Conservation (phyloP, 1,139 yeast genomes). For the Hansenula lynferdii region DNA sequence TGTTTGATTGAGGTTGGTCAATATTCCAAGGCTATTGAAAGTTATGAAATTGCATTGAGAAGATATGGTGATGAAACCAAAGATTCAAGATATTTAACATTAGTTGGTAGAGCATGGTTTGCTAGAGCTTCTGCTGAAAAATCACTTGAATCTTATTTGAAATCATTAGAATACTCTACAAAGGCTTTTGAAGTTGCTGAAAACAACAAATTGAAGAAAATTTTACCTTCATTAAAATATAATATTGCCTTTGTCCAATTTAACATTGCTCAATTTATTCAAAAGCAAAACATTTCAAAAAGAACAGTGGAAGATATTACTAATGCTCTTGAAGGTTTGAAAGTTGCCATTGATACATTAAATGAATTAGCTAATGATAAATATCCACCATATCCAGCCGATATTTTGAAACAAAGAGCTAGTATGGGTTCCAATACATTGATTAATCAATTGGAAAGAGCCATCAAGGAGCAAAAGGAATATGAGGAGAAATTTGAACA, state of each 20-base stretch:
- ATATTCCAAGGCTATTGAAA: slow-evolving; percentile 81
- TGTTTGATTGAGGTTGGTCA: slow-evolving; percentile 80
- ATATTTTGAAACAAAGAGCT: slow-evolving; percentile 81
- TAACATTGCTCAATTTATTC: slow-evolving; percentile 80
- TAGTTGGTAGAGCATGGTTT: slow-evolving; percentile 89
- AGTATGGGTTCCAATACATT: slow-evolving; percentile 77
- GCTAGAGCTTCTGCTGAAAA: slow-evolving; percentile 72
- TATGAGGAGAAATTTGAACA: slow-evolving; percentile 54
- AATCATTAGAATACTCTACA: slow-evolving; percentile 58
- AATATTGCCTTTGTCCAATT: slow-evolving; percentile 83
- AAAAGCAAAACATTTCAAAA: slow-evolving; percentile 55
- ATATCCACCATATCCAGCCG: slow-evolving; percentile 69
- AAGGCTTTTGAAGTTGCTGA: slow-evolving; percentile 46
- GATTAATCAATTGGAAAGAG: slow-evolving; percentile 63
- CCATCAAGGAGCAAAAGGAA: slow-evolving; percentile 67
- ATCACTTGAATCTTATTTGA: slow-evolving; percentile 52
- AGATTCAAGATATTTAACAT: slow-evolving; percentile 53
- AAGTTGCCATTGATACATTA: slow-evolving; percentile 58
- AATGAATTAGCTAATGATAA: slow-evolving; percentile 53
- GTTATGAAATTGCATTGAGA: slow-evolving; percentile 73
- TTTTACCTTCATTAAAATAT: slow-evolving; percentile 52
- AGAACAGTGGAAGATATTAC: slow-evolving; percentile 63
- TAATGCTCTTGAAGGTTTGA: slow-evolving; percentile 51
- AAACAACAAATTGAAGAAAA: slow-evolving; percentile 27
- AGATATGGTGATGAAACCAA: slow-evolving; percentile 56